A percentile compares a stretch with the other conserved stretches of the same genome.
These are phyloP conservation scores for Fraxinus baroniana DNA, from an alignment of 305 asterid genomes.

Conservation along the genomic window DNA sequence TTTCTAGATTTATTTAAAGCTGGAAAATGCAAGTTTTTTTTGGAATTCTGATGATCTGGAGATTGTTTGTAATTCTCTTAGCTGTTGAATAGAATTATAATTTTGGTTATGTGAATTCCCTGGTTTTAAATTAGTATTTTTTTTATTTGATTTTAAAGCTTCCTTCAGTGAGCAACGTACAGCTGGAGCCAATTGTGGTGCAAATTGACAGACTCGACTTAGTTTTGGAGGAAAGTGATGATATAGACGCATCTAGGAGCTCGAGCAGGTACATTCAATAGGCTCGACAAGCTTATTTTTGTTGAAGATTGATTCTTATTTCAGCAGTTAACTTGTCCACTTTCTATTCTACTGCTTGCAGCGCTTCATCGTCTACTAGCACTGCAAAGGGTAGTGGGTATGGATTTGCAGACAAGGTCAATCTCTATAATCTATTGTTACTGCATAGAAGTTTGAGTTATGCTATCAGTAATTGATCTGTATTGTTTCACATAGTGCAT, in stretches of 20 bases:
- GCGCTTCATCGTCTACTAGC: conserved; percentile 55
- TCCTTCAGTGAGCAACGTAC: conserved; percentile 92
- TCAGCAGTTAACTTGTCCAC: conserved; percentile 17
- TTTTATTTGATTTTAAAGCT: conserved; percentile 53
- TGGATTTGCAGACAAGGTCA: conserved; percentile 97
- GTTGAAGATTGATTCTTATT: conserved; percentile 21
- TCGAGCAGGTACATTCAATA: conserved; percentile 54
- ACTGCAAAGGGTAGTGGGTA: conserved; percentile 73
- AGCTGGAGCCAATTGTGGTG: conserved; percentile 88
- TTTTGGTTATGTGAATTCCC: not conserved
- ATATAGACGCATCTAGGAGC: conserved; percentile 52
- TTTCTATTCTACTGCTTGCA: conserved; percentile 30
- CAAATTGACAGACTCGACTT: conserved; percentile 88
- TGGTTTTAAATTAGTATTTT: conserved; percentile 5
- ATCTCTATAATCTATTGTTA: conserved; percentile 20
- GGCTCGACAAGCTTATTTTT: conserved; percentile 27
- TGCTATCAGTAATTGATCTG: conserved; percentile 14
- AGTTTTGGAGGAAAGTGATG: conserved; percentile 91
- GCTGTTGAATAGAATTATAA: not conserved
- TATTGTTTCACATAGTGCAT: not conserved
- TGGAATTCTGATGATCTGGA: conserved; percentile 13
- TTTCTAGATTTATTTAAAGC: conserved; percentile 13
- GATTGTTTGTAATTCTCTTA: not conserved
- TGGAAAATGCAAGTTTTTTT: not conserved
- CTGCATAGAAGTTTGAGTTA: conserved; percentile 12